Evolutionary conservation across 768 basidiomycete genomes (phyloP).

Genomic region (Mycena crocata): DNA sequence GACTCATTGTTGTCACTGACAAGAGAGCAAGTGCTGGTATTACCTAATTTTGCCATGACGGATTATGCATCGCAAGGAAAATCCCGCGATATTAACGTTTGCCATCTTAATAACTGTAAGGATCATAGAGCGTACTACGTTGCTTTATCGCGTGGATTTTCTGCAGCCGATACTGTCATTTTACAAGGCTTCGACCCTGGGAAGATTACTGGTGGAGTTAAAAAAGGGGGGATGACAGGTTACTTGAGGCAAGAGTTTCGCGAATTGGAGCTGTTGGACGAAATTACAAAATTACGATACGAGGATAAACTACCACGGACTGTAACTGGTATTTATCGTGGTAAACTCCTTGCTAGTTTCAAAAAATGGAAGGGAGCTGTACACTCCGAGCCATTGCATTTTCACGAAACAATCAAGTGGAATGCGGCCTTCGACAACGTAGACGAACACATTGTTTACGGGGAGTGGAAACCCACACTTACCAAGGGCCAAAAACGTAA

Average conservation of each 20-base stretch:
- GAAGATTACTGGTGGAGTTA: not conserved
- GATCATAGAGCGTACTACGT: slow-evolving; percentile 1
- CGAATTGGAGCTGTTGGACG: slow-evolving; percentile 11
- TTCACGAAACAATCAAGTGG: not conserved
- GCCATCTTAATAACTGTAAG: slow-evolving; percentile 2
- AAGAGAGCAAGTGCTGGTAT: not conserved
- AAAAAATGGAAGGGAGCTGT: not conserved
- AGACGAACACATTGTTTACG: no score
- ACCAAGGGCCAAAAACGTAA: no score
- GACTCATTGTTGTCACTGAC: not conserved
- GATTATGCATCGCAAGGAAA: slow-evolving; percentile 8
- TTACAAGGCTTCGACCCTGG: slow-evolving; percentile 1
- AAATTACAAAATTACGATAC: not conserved
- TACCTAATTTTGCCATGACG: slow-evolving; percentile 9
- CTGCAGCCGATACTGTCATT: not conserved
- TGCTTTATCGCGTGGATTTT: not conserved
- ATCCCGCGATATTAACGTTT: not conserved
- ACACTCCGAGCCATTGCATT: not conserved
- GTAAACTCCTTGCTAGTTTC: not conserved
- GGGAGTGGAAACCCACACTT: no score
- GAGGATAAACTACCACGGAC: not conserved
- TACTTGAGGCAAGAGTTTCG: slow-evolving; percentile 7
- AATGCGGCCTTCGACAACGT: no score
- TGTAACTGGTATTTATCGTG: slow-evolving; percentile 4
- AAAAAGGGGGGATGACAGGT: no score